Evolutionary conservation across 768 basidiomycete genomes (phyloP).

Genomic region (Podaxis pistillaris): DNA sequence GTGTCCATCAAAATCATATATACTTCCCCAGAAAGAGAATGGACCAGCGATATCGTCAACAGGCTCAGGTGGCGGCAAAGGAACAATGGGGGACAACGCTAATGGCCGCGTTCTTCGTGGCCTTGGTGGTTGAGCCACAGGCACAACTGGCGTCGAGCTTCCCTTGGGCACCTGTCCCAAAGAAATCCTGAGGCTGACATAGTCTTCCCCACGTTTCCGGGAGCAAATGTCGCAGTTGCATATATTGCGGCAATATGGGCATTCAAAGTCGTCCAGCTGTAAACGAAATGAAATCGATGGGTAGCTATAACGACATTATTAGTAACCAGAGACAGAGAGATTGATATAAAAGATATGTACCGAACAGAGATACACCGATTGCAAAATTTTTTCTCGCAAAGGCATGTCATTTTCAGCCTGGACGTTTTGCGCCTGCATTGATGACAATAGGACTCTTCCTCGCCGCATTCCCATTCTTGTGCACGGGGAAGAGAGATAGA

Average conservation of each 20-base stretch:
- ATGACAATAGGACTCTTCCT: slow-evolving; percentile 4
- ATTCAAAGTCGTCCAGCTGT: slow-evolving; percentile 6
- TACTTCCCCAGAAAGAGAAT: slow-evolving; percentile 5
- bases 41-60: neutral
- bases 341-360: neutral
- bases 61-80: neutral
- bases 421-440: slow-evolving; percentile 8
- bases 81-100: neutral
- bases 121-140: neutral
- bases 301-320: neutral
- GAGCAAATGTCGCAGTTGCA: slow-evolving; percentile 14
- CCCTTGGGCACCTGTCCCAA: neutral
- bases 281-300: slow-evolving; percentile 2
- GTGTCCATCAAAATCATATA: slow-evolving; percentile 3
- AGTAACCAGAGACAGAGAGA: neutral
- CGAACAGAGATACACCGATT: slow-evolving; percentile 12
- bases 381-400: slow-evolving; percentile 11
- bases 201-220: slow-evolving; percentile 13
- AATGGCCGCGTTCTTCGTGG: neutral
- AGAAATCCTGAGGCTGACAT: slow-evolving; percentile 3
- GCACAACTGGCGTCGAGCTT: neutral
- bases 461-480: slow-evolving; percentile 2
- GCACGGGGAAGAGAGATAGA: neutral
- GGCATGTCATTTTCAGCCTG: slow-evolving; percentile 13
- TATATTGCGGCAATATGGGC: slow-evolving; percentile 4